A percentile compares a stretch with the other conserved stretches of the same genome.
These are phyloP conservation scores for Lolium rigidum DNA, from an alignment of 176 grass and related monocot genomes.

Conservation along the genomic window DNA sequence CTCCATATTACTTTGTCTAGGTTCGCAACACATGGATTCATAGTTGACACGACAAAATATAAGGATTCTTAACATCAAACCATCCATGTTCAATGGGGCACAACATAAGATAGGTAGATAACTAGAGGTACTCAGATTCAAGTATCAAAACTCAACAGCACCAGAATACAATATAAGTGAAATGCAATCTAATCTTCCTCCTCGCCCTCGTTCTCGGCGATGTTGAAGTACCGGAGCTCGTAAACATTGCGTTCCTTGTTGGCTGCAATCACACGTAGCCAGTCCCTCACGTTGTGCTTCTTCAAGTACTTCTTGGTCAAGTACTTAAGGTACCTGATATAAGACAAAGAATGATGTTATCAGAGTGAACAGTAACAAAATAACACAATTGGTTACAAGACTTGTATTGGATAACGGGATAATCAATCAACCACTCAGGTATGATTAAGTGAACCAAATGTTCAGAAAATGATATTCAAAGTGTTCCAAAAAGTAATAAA, in stretches of 20 bases:
- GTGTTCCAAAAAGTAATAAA: background rate
- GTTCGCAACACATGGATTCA: constrained; percentile 7
- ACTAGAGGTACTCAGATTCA: constrained; percentile 40
- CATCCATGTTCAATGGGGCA: constrained; percentile 37
- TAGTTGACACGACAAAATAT: constrained; percentile 14
- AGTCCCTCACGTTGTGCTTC: constrained; percentile 91
- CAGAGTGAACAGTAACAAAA: background rate
- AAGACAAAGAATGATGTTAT: constrained; percentile 5
- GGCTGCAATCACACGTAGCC: constrained; percentile 83
- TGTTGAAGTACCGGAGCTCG: constrained; percentile 91
- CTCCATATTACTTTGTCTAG: background rate
- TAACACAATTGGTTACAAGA: background rate
- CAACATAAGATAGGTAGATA: constrained; percentile 35
- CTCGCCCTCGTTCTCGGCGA: constrained; percentile 86
- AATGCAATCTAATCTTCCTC: constrained; percentile 71
- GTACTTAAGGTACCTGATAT: constrained; percentile 83
- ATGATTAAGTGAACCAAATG: background rate
- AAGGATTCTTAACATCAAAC: constrained; percentile 49
- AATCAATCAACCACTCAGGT: background rate
- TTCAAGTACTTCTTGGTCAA: constrained; percentile 96
- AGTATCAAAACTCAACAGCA: constrained; percentile 50
- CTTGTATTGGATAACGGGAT: background rate
- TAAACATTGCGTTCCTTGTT: constrained; percentile 81
- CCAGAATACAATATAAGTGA: constrained; percentile 44
- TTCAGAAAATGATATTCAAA: background rate